Conservation (phyloP, 148 eudicot species). For the Rhododendron kiyosumense region DNA sequence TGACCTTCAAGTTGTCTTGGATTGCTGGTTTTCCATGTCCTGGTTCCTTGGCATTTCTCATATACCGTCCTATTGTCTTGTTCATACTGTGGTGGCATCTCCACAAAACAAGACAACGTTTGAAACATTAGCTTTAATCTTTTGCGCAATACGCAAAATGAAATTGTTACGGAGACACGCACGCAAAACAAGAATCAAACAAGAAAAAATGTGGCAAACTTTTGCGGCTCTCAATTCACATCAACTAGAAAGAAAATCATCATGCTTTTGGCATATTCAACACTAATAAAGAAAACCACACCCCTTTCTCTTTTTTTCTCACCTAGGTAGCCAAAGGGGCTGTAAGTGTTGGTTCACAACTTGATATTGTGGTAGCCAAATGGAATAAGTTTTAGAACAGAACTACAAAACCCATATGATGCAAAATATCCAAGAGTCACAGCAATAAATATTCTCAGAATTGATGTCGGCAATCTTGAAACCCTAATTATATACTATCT, state of each 20-base stretch:
- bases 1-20: constrained; percentile 34
- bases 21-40: constrained; percentile 9
- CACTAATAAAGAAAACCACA: no score
- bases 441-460: no score
- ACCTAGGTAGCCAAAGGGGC: no score
- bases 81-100: constrained; percentile 29
- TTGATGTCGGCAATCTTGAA: no score
- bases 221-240: neutral
- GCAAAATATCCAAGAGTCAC: no score
- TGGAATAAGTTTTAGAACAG: no score
- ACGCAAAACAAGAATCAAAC: neutral
- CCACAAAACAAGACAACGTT: constrained; percentile 5
- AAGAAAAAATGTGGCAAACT: neutral
- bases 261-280: neutral
- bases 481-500: no score
- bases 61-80: constrained; percentile 45
- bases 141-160: neutral
- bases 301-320: no score
- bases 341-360: no score
- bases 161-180: neutral
- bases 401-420: no score
- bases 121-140: neutral
- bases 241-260: neutral
- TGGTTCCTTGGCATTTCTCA: constrained; percentile 32
- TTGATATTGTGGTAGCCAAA: no score